phyloP scores from a whole-genome alignment of 1,284 basidiomycete species.

The Pseudozyma thailandica region DNA sequence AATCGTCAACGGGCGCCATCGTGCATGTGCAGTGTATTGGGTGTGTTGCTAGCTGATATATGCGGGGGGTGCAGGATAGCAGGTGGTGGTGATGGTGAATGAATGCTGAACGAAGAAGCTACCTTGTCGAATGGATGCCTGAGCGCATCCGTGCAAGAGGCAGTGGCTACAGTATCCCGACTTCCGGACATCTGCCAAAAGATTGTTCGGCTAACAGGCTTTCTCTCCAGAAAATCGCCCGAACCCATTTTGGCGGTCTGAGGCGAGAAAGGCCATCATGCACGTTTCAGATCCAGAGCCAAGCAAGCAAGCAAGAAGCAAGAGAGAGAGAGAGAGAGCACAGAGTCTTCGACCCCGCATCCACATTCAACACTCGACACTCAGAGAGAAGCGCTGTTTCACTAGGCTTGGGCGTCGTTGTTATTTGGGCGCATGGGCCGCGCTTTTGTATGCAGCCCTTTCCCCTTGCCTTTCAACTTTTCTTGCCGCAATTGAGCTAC shows the following conservation, averaged over 20 bases:
- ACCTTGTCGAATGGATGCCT: constrained; percentile 4
- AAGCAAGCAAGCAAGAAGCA: not conserved
- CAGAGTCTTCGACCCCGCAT: too few species aligned
- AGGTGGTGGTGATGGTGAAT: not conserved
- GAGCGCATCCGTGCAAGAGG: not conserved
- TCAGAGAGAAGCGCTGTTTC: too few species aligned
- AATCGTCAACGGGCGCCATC: constrained; percentile 33
- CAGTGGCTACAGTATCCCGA: not conserved
- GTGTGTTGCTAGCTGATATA: too few species aligned
- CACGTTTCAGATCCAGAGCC: constrained; percentile 6
- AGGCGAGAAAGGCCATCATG: too few species aligned
- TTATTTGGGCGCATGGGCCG: too few species aligned
- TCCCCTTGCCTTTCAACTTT: too few species aligned
- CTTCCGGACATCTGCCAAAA: constrained; percentile 5
- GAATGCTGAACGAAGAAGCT: not conserved
- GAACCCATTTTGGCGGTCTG: constrained; percentile 6
- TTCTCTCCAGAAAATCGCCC: not conserved
- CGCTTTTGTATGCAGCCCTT: too few species aligned
- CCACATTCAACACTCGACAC: too few species aligned
- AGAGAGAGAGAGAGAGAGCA: too few species aligned
- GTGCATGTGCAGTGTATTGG: not conserved
- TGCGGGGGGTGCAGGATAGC: not conserved
- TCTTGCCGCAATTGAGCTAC: too few species aligned
- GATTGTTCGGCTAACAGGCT: not conserved
- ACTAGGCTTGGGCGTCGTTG: too few species aligned